Evolutionary conservation across 371 early-diverging fungal species (phyloP).

Genomic region (Haplosporangium sp.): DNA sequence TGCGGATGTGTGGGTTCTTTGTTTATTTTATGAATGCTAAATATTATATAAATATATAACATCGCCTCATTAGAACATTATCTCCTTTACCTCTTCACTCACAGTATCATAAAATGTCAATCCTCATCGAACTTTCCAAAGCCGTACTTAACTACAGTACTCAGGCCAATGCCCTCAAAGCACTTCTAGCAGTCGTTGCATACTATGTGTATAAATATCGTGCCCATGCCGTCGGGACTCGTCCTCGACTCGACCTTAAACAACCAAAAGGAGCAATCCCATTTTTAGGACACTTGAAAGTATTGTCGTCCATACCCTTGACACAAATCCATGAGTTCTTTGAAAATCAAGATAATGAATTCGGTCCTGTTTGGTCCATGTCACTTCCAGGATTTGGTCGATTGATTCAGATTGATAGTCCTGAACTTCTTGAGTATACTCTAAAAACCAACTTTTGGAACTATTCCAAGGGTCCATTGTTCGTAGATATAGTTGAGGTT

Average conservation of each 20-base stretch:
- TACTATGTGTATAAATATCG: constrained; percentile 15
- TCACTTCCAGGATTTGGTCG: constrained; percentile 13
- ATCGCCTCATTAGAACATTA: too few species aligned
- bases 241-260: constrained; percentile 21
- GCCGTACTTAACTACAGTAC: constrained; percentile 18
- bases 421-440: constrained; percentile 17
- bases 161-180: neutral
- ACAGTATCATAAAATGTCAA: too few species aligned
- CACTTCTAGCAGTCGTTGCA: neutral
- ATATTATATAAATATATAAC: too few species aligned
- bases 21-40: too few species aligned
- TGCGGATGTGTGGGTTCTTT: too few species aligned
- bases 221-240: constrained; percentile 24
- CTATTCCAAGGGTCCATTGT: constrained; percentile 7
- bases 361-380: constrained; percentile 30
- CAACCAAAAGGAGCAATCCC: constrained; percentile 20
- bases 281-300: constrained; percentile 19
- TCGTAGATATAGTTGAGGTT: constrained; percentile 14
- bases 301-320: constrained; percentile 14
- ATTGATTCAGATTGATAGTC: constrained; percentile 18
- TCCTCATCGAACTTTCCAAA: constrained; percentile 37
- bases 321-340: constrained; percentile 19
- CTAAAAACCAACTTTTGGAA: constrained; percentile 30
- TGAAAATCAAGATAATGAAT: constrained; percentile 9
- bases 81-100: too few species aligned